A percentile compares a stretch with the other conserved stretches of the same genome.
These are phyloP conservation scores for Xenosphaeropsis pyriputrescens DNA, from an alignment of 2,329 filamentous ascomycete species.

Conservation along the genomic window DNA sequence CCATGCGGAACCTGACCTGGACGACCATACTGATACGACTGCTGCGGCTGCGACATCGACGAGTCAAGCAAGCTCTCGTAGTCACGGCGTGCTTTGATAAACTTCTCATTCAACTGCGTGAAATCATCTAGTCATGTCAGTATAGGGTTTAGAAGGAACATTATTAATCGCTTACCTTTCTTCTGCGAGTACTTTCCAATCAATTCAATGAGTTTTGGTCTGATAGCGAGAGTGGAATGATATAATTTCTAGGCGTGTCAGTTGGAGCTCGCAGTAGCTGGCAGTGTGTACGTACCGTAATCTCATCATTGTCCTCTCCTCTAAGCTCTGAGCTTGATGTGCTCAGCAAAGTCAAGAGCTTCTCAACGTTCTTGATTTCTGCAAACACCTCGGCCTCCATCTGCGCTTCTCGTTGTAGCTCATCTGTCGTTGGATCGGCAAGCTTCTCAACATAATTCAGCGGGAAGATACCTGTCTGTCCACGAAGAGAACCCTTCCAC, in stretches of 20 bases:
- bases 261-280: conserved; percentile 4
- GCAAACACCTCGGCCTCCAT: conserved; percentile 78
- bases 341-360: conserved; percentile 77
- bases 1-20: conserved; percentile 4
- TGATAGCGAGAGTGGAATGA: conserved; percentile 84
- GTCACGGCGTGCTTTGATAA: conserved; percentile 94
- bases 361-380: conserved; percentile 66
- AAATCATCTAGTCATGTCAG: conserved; percentile 61
- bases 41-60: conserved; percentile 89
- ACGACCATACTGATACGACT: conserved; percentile 56
- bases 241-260: conserved; percentile 51
- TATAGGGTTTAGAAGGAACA: conserved; percentile 3
- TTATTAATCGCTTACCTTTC: conserved; percentile 50
- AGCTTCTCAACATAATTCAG: conserved; percentile 98
- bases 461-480: conserved; percentile 94
- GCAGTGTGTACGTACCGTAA: conserved; percentile 45
- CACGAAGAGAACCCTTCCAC: conserved; percentile 93
- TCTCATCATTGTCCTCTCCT: conserved; percentile 92
- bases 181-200: conserved; percentile 99
- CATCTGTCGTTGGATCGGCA: conserved; percentile 83
- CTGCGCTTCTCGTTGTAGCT: conserved; percentile 86
- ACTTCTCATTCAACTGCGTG: conserved; percentile 96
- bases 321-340: conserved; percentile 67
- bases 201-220: conserved; percentile 91
- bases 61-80: conserved; percentile 93